Conservation (phyloP, 495 filamentous ascomycete genomes). For the Xylaria cubensis region DNA sequence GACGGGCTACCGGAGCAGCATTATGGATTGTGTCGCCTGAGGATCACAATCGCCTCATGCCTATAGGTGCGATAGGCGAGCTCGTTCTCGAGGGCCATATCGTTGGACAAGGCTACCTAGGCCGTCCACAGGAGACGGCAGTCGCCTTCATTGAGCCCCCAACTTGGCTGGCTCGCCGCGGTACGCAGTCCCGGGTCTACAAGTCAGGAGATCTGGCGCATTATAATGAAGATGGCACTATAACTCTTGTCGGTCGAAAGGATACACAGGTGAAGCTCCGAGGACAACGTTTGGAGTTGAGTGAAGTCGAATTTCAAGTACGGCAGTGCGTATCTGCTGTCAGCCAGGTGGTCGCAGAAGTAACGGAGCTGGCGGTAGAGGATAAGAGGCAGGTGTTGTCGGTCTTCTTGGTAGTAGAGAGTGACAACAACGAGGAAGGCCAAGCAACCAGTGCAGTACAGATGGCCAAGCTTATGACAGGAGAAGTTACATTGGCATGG, state of each 20-base stretch:
- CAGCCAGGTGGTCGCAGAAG: neutral
- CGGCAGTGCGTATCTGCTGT: neutral
- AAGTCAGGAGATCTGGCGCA: too few relatives aligned
- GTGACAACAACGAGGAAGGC: neutral
- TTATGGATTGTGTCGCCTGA: too few relatives aligned
- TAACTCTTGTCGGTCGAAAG: neutral
- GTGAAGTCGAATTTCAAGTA: slow-evolving; percentile 34
- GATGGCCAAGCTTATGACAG: neutral
- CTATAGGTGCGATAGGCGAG: too few relatives aligned
- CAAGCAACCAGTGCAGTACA: neutral
- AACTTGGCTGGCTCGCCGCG: too few relatives aligned
- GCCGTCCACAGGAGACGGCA: too few relatives aligned
- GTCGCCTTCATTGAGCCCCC: too few relatives aligned
- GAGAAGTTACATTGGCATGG: neutral
- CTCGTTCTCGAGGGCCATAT: too few relatives aligned
- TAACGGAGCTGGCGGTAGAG: neutral
- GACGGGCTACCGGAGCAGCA: too few relatives aligned
- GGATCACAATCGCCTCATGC: too few relatives aligned
- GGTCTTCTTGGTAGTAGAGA: neutral
- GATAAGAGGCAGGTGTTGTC: neutral
- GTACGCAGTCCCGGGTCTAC: too few relatives aligned
- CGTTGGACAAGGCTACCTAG: too few relatives aligned
- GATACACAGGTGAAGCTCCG: slow-evolving; percentile 36
- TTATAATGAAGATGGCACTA: too few relatives aligned
- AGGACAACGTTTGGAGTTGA: slow-evolving; percentile 38